Evolutionary conservation across 163 green algal genomes (phyloP).

Genomic region (Coccomyxa subellipsoidea): DNA sequence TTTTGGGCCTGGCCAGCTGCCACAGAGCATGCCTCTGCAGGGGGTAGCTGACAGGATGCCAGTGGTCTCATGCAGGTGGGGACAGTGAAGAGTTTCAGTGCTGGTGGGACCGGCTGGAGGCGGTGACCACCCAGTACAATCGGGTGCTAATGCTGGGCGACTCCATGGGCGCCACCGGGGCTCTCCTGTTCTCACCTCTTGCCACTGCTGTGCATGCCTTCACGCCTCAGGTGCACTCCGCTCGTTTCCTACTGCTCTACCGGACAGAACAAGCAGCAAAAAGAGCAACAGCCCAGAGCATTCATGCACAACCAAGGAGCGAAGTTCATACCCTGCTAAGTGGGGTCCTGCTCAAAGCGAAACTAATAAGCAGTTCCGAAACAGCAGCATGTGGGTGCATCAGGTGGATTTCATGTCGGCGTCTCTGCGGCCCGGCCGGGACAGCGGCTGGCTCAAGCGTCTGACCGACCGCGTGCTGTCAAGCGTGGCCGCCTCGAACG

Average conservation of each 20-base stretch:
- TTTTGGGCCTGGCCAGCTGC: no score
- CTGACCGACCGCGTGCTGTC: constrained; percentile 42
- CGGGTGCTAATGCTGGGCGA: constrained; percentile 80
- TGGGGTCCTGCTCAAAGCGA: no score
- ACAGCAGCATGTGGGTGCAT: background rate
- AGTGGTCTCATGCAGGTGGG: no score
- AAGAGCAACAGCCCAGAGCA: no score
- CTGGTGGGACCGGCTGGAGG: constrained; percentile 3
- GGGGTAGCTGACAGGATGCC: no score
- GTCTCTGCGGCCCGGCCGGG: constrained; percentile 62
- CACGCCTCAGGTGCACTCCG: constrained; percentile 65
- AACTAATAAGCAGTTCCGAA: no score
- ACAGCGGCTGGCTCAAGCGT: constrained; percentile 20
- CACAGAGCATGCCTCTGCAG: no score
- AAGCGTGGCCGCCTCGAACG: constrained; percentile 23
- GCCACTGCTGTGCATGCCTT: constrained; percentile 83
- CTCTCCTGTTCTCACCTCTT: constrained; percentile 73
- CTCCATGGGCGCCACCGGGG: constrained; percentile 83
- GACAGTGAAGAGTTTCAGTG: constrained; percentile 5
- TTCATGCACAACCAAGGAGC: no score
- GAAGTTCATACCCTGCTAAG: no score
- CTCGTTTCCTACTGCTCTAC: constrained; percentile 1
- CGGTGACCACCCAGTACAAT: constrained; percentile 44
- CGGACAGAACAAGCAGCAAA: no score
- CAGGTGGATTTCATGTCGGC: constrained; percentile 76